Percentiles rank a stretch among this genome's conserved stretches.
Evolutionary conservation across 129 eudicot species (phyloP).

Genomic region (Lonicera japonica): DNA sequence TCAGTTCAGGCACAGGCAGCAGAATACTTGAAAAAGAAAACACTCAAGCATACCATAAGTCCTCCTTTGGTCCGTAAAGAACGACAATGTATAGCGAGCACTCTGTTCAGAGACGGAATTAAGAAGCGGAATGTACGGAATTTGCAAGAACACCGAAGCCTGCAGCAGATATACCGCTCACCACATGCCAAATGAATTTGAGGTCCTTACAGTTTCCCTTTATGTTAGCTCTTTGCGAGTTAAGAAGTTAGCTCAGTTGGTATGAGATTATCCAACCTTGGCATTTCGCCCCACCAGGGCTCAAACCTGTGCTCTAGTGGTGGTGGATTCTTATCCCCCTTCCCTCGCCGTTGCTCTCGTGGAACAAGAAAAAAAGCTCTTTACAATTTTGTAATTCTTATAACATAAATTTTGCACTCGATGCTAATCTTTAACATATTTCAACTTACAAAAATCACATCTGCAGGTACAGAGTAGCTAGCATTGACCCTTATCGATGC

Average conservation of each 20-base stretch:
- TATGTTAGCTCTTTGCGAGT: not conserved
- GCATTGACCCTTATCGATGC: slow-evolving; percentile 29
- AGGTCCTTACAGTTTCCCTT: slow-evolving; percentile 21
- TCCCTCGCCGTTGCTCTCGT: no score
- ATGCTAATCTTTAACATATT: not conserved
- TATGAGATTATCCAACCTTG: no score
- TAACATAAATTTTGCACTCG: no score
- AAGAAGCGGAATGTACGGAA: slow-evolving; percentile 51
- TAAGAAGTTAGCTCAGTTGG: no score
- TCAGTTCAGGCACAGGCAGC: slow-evolving; percentile 81
- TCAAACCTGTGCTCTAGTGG: no score
- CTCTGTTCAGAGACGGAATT: slow-evolving; percentile 61
- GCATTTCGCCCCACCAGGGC: no score
- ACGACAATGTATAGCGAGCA: slow-evolving; percentile 44
- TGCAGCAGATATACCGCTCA: slow-evolving; percentile 21
- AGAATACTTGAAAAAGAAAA: slow-evolving; percentile 54
- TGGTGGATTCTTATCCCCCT: no score
- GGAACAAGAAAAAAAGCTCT: no score
- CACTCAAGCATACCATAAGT: slow-evolving; percentile 14
- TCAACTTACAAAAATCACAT: slow-evolving; percentile 20
- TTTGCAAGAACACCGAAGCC: slow-evolving; percentile 43
- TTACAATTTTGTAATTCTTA: no score
- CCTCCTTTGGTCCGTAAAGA: slow-evolving; percentile 17
- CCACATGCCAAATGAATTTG: slow-evolving; percentile 26
- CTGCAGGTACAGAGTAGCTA: slow-evolving; percentile 30